Base-by-base conservation (phyloP, 2,329 filamentous ascomycete genomes). In the Xylariaceae sp. region DNA sequence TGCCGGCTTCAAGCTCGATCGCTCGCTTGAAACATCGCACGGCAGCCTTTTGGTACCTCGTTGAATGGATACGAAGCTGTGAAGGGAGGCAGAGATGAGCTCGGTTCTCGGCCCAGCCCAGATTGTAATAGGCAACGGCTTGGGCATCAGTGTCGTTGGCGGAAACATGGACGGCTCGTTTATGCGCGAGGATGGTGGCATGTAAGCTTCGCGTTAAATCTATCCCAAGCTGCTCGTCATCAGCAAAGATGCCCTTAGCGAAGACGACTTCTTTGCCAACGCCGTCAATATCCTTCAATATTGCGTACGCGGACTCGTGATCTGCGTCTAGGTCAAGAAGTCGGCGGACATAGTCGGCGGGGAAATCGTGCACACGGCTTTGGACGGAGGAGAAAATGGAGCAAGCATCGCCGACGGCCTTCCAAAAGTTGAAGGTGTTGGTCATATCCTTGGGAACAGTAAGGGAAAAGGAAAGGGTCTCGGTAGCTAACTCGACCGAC, bases 111-210 rank as follows among this genome's bases (percentile, higher is more conserved):
- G 91, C 90, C 90, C 93, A 98, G 42, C 95, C 95, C 18, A 99
- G 79, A 67, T 99, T 99, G 74, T 96, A 99, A 82, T 93, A 95
- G 0, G 93, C 91, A n/a, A 98, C 90, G 1, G 95, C 91, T 73
- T 96, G 93, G 2, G 93, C 93, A 71, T 97, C 90, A 7, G 85
- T 71, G 68, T 99, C 93, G 56, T 87, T 79, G 0, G 86, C 77
- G 16, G 88, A 89, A 40, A 87, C 83, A 64, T 89, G 77, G 14
- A 98, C 87, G 7, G 92, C 92, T 61, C 90, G 85, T 72, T 98
- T 99, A 72, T 96, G 90, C 5, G 91, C 89, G 18, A 98, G 77
- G 23, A 98, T 90, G 0, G 89, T 84, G 14, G 89, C 85, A 58
- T 90, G 83, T 0, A 96, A 73, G 59, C 83, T 87, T 59, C 81